Evolutionary conservation across 805 yeast species (phyloP).

Genomic region (Kluyveromyces lactis): DNA sequence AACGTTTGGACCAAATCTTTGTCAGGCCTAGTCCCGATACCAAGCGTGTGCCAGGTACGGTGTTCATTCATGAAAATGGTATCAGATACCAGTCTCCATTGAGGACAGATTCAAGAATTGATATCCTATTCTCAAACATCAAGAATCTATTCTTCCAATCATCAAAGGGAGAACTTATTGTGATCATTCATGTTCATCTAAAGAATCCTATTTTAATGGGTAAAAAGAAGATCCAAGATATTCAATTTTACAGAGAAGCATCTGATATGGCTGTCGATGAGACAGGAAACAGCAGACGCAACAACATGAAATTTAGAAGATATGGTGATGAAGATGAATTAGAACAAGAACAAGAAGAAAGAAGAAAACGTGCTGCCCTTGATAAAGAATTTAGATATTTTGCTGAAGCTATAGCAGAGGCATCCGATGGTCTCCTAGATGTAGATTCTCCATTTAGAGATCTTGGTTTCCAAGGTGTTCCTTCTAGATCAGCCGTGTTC

Average conservation of each 20-base stretch:
- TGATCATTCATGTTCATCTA: conserved; percentile 84
- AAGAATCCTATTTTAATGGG: conserved; percentile 93
- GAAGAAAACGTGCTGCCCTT: conserved; percentile 80
- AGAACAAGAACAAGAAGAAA: conserved; percentile 97
- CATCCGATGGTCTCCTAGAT: conserved; percentile 74
- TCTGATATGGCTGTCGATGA: conserved; percentile 94
- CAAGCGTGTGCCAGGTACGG: conserved; percentile 86
- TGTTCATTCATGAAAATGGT: conserved; percentile 94
- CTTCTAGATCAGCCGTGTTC: conserved; percentile 85
- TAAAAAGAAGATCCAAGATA: conserved; percentile 88
- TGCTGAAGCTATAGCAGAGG: conserved; percentile 85
- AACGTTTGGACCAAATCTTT: conserved; percentile 78
- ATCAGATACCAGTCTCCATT: conserved; percentile 83
- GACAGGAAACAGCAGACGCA: conserved; percentile 88
- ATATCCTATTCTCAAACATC: conserved; percentile 80
- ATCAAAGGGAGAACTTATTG: conserved; percentile 88
- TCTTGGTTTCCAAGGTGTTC: conserved; percentile 95
- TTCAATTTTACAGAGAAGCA: conserved; percentile 95
- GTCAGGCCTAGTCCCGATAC: conserved; percentile 96
- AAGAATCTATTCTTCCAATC: conserved; percentile 95
- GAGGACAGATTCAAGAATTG: conserved; percentile 78
- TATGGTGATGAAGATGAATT: conserved; percentile 98
- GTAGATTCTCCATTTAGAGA: conserved; percentile 94
- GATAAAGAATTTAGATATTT: conserved; percentile 87
- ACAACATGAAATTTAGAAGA: conserved; percentile 55